A percentile compares a stretch with the other conserved stretches of the same genome.
Evolutionary conservation across 129 eudicot genomes (phyloP).

Genomic region (Erigeron canadensis): DNA sequence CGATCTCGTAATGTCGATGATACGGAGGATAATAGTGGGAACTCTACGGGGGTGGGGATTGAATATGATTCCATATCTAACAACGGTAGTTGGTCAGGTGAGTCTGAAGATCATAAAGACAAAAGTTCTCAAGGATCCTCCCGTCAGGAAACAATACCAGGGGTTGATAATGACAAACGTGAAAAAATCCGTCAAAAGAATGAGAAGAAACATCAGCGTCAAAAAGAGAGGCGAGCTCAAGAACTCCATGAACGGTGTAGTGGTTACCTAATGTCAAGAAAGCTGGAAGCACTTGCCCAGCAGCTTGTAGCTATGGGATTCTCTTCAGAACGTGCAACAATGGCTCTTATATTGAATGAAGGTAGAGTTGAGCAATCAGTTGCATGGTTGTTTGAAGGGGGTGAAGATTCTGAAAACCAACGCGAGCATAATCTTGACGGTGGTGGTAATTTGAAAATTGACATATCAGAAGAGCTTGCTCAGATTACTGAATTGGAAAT

Average conservation of each 20-base stretch:
- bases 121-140: slow-evolving; percentile 40
- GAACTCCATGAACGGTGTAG: slow-evolving; percentile 74
- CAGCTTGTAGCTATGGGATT: slow-evolving; percentile 82
- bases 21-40: slow-evolving; percentile 56
- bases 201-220: slow-evolving; percentile 79
- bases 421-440: slow-evolving; percentile 49
- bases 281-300: slow-evolving; percentile 67
- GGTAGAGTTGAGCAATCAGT: slow-evolving; percentile 78
- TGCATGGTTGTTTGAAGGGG: slow-evolving; percentile 68
- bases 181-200: slow-evolving; percentile 79
- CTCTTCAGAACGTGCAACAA: slow-evolving; percentile 71
- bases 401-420: slow-evolving; percentile 52
- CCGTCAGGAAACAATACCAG: slow-evolving; percentile 50
- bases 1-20: slow-evolving; percentile 59
- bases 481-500: slow-evolving; percentile 57
- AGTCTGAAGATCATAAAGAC: slow-evolving; percentile 80
- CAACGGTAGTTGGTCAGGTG: slow-evolving; percentile 85
- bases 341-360: slow-evolving; percentile 79
- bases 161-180: slow-evolving; percentile 67
- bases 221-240: slow-evolving; percentile 81
- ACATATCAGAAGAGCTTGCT: slow-evolving; percentile 78
- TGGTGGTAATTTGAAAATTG: slow-evolving; percentile 61
- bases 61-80: slow-evolving; percentile 68
- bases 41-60: slow-evolving; percentile 41
- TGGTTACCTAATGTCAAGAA: slow-evolving; percentile 81